These are phyloP conservation scores for Penicillium sp. DNA, from an alignment of 2,329 filamentous ascomycete species.

Conservation along the genomic window DNA sequence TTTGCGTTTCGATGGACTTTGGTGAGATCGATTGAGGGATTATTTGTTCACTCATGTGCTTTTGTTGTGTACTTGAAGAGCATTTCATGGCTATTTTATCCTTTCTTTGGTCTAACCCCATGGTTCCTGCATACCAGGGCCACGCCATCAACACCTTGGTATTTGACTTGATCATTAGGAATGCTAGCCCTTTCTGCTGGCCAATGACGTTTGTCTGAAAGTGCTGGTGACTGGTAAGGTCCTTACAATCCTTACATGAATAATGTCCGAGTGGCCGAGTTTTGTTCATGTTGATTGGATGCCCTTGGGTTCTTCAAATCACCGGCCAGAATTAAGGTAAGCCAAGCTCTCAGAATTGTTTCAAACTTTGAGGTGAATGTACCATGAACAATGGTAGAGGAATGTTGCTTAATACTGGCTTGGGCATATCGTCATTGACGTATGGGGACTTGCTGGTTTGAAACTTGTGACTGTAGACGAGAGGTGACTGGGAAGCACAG, in stretches of 20 bases:
- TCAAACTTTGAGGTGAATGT: background rate
- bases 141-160: constrained; percentile 12
- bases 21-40: background rate
- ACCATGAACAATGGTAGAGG: background rate
- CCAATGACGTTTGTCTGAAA: constrained; percentile 5
- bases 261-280: background rate
- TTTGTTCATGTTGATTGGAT: background rate
- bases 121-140: constrained; percentile 15
- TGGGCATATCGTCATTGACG: background rate
- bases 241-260: constrained; percentile 2
- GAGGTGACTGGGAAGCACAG: too few relatives aligned
- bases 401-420: background rate
- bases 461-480: too few relatives aligned
- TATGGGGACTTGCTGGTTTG: too few relatives aligned
- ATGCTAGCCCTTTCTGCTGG: constrained; percentile 5
- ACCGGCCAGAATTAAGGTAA: background rate
- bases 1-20: background rate
- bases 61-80: background rate
- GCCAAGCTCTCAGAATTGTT: constrained; percentile 2
- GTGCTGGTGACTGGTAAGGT: background rate
- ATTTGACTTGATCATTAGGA: constrained; percentile 11
- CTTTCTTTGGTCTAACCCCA: background rate
- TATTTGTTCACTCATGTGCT: background rate
- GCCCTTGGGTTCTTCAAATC: background rate
- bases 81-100: background rate